phyloP scores from a whole-genome alignment of 805 yeast species.

The Metschnikowia orientalis region DNA sequence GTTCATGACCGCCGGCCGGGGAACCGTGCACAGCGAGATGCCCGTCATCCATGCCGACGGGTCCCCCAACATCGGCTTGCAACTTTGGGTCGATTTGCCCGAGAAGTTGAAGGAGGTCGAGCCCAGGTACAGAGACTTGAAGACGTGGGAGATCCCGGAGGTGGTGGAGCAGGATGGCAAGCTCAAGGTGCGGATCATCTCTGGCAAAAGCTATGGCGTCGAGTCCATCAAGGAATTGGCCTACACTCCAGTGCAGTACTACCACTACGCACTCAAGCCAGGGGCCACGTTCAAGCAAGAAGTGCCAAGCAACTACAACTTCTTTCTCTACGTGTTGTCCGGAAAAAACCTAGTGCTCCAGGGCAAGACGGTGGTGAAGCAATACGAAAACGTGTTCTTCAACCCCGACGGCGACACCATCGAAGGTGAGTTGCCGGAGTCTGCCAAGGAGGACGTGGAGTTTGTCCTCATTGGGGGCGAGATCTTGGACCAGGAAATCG shows the following conservation, averaged over 20 bases:
- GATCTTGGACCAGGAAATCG: constrained; percentile 65
- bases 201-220: constrained; percentile 75
- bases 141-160: constrained; percentile 64
- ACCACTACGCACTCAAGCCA: constrained; percentile 56
- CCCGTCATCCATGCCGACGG: constrained; percentile 51
- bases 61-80: constrained; percentile 50
- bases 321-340: constrained; percentile 61
- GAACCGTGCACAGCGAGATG: constrained; percentile 83
- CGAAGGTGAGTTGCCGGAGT: constrained; percentile 40
- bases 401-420: constrained; percentile 64
- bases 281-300: constrained; percentile 61
- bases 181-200: constrained; percentile 64
- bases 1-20: constrained; percentile 91
- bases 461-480: constrained; percentile 77
- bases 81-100: constrained; percentile 54
- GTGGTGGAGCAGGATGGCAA: constrained; percentile 60
- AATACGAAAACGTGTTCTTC: constrained; percentile 57
- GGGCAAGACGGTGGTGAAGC: constrained; percentile 26
- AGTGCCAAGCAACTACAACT: constrained; percentile 58
- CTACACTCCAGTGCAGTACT: constrained; percentile 74
- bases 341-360: constrained; percentile 53
- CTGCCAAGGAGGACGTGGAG: constrained; percentile 42
- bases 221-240: constrained; percentile 71
- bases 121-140: constrained; percentile 74
- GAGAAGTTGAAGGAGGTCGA: constrained; percentile 37